Percentiles rank a stretch among this genome's conserved stretches.
These are phyloP conservation scores for Leptoxyphium fumago DNA, from an alignment of 2,329 filamentous ascomycete genomes.

Conservation along the genomic window DNA sequence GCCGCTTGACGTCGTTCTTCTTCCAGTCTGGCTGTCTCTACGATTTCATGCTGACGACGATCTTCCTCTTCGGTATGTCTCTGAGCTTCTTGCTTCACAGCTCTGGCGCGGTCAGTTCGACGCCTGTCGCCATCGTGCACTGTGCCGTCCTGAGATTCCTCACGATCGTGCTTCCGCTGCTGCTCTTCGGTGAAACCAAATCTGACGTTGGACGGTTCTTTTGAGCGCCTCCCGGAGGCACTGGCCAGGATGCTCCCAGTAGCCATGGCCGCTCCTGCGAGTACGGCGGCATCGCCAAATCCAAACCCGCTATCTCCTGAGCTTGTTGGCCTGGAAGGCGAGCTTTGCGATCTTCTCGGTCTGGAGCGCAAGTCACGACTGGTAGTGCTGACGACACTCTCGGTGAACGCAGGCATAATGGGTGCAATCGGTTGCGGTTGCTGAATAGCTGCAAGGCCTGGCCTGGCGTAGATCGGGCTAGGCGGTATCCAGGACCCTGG, in stretches of 20 bases:
- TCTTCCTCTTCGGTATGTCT: conserved; percentile 11
- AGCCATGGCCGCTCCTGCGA: conserved; percentile 27
- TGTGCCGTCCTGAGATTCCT: conserved; percentile 18
- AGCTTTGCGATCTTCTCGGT: conserved; percentile 33
- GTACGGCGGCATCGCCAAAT: background rate
- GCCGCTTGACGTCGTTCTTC: background rate
- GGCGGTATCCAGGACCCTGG: conserved; percentile 16
- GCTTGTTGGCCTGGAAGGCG: conserved; percentile 17
- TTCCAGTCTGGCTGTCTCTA: background rate
- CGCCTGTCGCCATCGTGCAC: conserved; percentile 14
- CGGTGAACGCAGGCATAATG: conserved; percentile 29
- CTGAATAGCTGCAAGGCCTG: conserved; percentile 56
- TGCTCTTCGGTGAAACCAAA: conserved; percentile 45
- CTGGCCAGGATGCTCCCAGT: conserved; percentile 20
- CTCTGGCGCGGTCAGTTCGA: conserved; percentile 18
- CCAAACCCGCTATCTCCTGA: conserved; percentile 12
- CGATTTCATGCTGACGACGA: background rate
- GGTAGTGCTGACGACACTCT: conserved; percentile 2
- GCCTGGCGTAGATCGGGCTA: conserved; percentile 30
- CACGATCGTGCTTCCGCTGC: conserved; percentile 31
- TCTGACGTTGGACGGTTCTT: conserved; percentile 33
- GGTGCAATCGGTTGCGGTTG: conserved; percentile 70
- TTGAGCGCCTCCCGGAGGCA: conserved; percentile 12
- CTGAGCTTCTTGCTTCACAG: conserved; percentile 20
- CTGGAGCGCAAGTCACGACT: conserved; percentile 2